Percentiles rank a stretch among this genome's conserved stretches.
phyloP scores from a whole-genome alignment of 331 rosid genomes.

The Quercus phellos region DNA sequence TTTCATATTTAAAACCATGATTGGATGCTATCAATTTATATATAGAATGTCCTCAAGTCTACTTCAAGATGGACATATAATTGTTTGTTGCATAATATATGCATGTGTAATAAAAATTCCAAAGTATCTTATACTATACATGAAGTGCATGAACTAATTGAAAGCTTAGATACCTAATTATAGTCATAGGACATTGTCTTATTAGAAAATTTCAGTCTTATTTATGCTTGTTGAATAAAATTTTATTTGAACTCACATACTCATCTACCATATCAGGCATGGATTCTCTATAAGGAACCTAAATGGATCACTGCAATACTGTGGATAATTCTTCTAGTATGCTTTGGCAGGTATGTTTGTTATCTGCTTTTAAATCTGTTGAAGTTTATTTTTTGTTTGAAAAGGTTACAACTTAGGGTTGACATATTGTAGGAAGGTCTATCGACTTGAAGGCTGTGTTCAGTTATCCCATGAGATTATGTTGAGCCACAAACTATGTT shows the following conservation, averaged over 20 bases:
- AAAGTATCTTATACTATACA: no score
- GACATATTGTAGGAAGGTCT: not conserved
- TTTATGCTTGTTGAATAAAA: not conserved
- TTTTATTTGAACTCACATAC: conserved; percentile 16
- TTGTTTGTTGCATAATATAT: no score
- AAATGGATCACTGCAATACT: conserved; percentile 53
- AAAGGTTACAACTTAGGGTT: not conserved
- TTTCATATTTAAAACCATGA: no score
- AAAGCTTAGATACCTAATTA: not conserved
- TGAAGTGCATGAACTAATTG: not conserved
- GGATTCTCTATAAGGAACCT: conserved; percentile 79
- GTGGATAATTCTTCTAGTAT: conserved; percentile 64
- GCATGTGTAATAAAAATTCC: no score
- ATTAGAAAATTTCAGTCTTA: not conserved
- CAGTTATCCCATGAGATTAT: not conserved
- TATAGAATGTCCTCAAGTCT: no score
- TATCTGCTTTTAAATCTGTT: conserved; percentile 2
- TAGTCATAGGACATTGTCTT: not conserved
- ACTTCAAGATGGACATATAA: no score
- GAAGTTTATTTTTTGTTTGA: conserved; percentile 2
- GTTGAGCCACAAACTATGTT: not conserved
- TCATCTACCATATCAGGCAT: conserved; percentile 42
- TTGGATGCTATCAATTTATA: no score
- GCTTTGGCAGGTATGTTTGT: conserved; percentile 65
- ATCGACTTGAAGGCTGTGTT: not conserved